A percentile compares a stretch with the other conserved stretches of the same genome.
phyloP scores from a whole-genome alignment of 306 rosid genomes.

The Ormosia semicastrata region DNA sequence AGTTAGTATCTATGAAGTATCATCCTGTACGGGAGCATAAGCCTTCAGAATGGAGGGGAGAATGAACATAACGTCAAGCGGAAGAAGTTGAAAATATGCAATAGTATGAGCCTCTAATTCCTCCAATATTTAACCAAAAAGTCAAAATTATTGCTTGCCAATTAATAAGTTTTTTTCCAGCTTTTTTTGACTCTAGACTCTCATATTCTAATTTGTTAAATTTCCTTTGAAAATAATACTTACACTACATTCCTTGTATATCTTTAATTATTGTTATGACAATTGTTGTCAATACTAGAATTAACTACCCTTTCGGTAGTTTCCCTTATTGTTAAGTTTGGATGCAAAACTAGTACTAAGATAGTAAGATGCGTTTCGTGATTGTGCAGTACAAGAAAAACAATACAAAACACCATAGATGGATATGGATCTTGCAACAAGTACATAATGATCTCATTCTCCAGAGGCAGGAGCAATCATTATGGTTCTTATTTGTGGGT shows the following conservation, averaged over 20 bases:
- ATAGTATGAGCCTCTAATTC: conserved; percentile 36
- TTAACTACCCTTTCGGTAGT: not conserved
- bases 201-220: not conserved
- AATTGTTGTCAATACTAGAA: not conserved
- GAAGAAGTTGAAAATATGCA: conserved; percentile 55
- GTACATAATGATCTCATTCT: not conserved
- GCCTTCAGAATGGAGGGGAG: conserved; percentile 9
- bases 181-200: not conserved
- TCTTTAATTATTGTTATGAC: not conserved
- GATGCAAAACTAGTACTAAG: conserved; percentile 17
- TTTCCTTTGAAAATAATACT: not conserved
- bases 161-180: not conserved
- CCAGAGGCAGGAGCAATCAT: not conserved
- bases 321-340: conserved; percentile 18
- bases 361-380: not conserved
- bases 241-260: not conserved
- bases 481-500: not conserved
- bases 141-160: not conserved
- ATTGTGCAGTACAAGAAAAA: conserved; percentile 32
- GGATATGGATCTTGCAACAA: not conserved
- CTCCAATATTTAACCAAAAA: not conserved
- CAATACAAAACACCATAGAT: conserved; percentile 16
- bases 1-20: conserved; percentile 58
- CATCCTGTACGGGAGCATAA: conserved; percentile 53
- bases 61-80: conserved; percentile 20